Evolutionary conservation across 2,329 filamentous ascomycete species (phyloP).

Genomic region (Penicillium sp.): DNA sequence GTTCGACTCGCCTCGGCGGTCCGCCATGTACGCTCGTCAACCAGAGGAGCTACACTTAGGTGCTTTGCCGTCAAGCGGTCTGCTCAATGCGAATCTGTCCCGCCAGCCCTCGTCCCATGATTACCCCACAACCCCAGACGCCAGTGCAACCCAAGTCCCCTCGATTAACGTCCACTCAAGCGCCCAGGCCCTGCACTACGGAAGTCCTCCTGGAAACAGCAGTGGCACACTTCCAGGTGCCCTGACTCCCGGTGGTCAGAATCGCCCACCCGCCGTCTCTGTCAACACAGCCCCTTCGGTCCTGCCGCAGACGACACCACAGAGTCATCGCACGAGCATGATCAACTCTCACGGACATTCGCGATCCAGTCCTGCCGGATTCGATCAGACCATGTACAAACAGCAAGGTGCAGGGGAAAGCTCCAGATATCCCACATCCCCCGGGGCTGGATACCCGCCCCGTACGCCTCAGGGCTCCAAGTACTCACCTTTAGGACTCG

Average conservation of each 20-base stretch:
- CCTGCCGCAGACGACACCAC: conserved; percentile 47
- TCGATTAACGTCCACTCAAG: conserved; percentile 58
- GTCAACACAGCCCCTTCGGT: conserved; percentile 54
- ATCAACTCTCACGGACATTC: conserved; percentile 71
- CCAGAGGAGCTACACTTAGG: conserved; percentile 56
- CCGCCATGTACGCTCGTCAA: conserved; percentile 45
- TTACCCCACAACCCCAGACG: conserved; percentile 44
- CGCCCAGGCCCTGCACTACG: conserved; percentile 46
- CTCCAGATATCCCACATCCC: conserved; percentile 57
- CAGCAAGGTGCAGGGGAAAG: conserved; percentile 60
- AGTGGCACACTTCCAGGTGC: conserved; percentile 52
- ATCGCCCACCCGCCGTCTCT: conserved; percentile 50
- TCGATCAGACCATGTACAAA: conserved; percentile 57
- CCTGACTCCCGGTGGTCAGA: conserved; percentile 52
- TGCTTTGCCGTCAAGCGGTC: conserved; percentile 42
- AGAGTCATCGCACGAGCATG: conserved; percentile 59
- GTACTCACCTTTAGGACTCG: conserved; percentile 83
- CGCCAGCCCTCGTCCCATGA: conserved; percentile 43
- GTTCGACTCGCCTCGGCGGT: conserved; percentile 50
- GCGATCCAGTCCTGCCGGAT: conserved; percentile 69
- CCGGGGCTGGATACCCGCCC: conserved; percentile 42
- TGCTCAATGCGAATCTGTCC: conserved; percentile 36
- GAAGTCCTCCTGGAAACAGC: conserved; percentile 36
- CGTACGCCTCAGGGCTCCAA: conserved; percentile 58
- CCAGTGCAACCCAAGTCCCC: conserved; percentile 46